phyloP scores from a whole-genome alignment of 805 yeast species.

The Maudiozyma serrabonitensis region DNA sequence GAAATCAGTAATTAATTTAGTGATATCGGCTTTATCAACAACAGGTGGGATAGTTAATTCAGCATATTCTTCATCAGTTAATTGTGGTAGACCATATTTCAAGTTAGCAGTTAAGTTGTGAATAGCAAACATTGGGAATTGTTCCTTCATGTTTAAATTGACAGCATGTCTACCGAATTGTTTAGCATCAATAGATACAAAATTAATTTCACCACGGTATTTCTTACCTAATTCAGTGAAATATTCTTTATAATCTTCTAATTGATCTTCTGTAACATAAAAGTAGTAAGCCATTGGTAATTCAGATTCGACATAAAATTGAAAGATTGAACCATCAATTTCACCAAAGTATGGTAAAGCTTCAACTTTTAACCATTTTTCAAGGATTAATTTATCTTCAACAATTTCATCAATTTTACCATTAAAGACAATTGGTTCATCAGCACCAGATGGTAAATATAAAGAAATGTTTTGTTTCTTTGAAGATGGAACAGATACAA shows the following conservation, averaged over 20 bases:
- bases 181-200: slow-evolving; percentile 80
- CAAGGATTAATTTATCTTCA: slow-evolving; percentile 39
- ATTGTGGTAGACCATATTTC: slow-evolving; percentile 72
- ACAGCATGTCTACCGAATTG: slow-evolving; percentile 83
- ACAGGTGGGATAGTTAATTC: slow-evolving; percentile 21
- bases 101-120: slow-evolving; percentile 60
- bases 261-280: slow-evolving; percentile 62
- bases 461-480: slow-evolving; percentile 27
- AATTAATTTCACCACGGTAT: slow-evolving; percentile 71
- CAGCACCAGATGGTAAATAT: slow-evolving; percentile 22
- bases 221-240: slow-evolving; percentile 59
- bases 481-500: slow-evolving; percentile 37
- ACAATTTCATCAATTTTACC: slow-evolving; percentile 17
- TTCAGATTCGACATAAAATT: slow-evolving; percentile 58
- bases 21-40: slow-evolving; percentile 45
- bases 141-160: slow-evolving; percentile 74
- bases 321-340: slow-evolving; percentile 72
- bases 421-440: slow-evolving; percentile 25
- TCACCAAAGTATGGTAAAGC: slow-evolving; percentile 36
- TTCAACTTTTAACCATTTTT: slow-evolving; percentile 29
- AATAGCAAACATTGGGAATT: slow-evolving; percentile 84
- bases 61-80: slow-evolving; percentile 23
- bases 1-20: slow-evolving; percentile 53
- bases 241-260: slow-evolving; percentile 41
- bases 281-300: slow-evolving; percentile 85